Evolutionary conservation across 73 alveolate species (phyloP).

Genomic region (Tetrahymena elliotti): DNA sequence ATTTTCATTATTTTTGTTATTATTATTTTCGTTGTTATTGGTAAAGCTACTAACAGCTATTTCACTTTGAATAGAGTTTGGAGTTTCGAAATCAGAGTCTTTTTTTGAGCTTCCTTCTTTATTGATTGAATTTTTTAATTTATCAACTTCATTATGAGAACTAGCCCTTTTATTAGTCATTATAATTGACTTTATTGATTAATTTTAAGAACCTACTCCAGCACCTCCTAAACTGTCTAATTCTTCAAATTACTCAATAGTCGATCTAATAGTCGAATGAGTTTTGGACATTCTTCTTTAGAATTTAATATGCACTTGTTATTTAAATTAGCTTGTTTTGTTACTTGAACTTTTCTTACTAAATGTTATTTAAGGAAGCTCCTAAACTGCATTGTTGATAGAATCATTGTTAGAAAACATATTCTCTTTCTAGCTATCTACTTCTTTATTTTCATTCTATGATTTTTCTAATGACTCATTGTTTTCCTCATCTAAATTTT

Average conservation of each 20-base stretch:
- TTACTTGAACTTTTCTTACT: neutral
- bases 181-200: neutral
- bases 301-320: neutral
- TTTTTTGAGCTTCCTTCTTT: neutral
- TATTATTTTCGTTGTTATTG: too few relatives aligned
- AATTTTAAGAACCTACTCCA: neutral
- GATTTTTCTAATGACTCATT: neutral
- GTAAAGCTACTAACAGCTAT: too few relatives aligned
- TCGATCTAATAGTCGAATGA: neutral
- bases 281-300: neutral
- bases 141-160: neutral
- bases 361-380: neutral
- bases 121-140: neutral
- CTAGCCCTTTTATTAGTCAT: neutral
- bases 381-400: neutral
- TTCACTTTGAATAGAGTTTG: neutral
- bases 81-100: neutral
- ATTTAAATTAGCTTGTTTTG: neutral
- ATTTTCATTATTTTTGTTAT: neutral
- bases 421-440: neutral
- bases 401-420: neutral
- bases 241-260: neutral
- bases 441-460: neutral
- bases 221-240: neutral
- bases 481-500: neutral